phyloP scores from a whole-genome alignment of 73 alveolate genomes.

The Paraurostyla sp. region DNA sequence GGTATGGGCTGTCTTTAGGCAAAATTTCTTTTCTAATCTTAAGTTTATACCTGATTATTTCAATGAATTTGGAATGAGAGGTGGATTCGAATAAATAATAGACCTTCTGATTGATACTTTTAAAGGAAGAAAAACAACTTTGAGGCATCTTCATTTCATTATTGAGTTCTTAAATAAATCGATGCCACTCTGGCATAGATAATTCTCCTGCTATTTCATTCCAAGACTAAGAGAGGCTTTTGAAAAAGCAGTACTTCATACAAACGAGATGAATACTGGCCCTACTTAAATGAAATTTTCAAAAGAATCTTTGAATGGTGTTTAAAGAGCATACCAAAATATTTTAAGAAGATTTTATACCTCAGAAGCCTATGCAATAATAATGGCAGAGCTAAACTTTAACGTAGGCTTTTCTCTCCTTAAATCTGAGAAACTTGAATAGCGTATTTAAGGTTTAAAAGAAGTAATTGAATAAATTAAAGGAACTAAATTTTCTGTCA shows the following conservation, averaged over 20 bases:
- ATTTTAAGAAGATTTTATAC: conserved; percentile 34
- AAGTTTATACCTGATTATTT: conserved; percentile 62
- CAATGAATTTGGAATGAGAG: conserved; percentile 67
- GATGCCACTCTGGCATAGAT: conserved; percentile 68
- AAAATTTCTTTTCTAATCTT: conserved; percentile 68
- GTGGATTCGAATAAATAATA: conserved; percentile 73
- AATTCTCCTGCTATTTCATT: conserved; percentile 60
- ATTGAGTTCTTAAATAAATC: conserved; percentile 69
- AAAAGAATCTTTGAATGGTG: neutral
- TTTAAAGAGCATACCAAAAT: conserved; percentile 1
- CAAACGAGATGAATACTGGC: neutral
- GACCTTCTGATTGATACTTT: conserved; percentile 35
- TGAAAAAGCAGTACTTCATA: conserved; percentile 47
- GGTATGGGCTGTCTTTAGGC: conserved; percentile 69
- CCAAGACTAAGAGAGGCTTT: conserved; percentile 64
- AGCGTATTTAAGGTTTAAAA: conserved; percentile 36
- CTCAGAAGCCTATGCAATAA: neutral
- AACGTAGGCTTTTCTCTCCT: conserved; percentile 18
- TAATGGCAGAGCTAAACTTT: conserved; percentile 41
- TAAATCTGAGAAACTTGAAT: conserved; percentile 41
- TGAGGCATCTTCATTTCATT: conserved; percentile 60
- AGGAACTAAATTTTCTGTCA: neutral
- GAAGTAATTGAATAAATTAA: conserved; percentile 48
- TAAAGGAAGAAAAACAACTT: conserved; percentile 50
- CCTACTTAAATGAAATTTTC: neutral